Conservation (phyloP, 2,329 filamentous ascomycete species). For the Cladobotryum protrusum region DNA sequence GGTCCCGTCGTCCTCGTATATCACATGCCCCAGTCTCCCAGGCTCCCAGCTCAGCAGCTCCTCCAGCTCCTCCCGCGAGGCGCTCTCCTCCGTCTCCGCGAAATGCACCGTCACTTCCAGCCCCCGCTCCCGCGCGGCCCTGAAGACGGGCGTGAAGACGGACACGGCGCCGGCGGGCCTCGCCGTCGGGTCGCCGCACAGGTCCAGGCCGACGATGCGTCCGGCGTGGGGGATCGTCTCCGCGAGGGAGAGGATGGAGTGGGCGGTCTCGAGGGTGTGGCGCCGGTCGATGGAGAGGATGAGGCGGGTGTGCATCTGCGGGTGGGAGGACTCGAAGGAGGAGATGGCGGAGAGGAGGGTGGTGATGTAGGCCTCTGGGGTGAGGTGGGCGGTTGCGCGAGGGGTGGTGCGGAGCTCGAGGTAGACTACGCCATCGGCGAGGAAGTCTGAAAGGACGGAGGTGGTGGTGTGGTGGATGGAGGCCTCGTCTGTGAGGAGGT, state of each 20-base stretch:
- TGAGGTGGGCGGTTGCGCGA: constrained; percentile 52
- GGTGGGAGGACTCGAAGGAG: constrained; percentile 37
- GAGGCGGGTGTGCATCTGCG: constrained; percentile 53
- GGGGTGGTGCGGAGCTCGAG: constrained; percentile 78
- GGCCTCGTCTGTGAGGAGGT: constrained; percentile 57
- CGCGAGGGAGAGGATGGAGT: constrained; percentile 59
- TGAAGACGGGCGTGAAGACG: constrained; percentile 55
- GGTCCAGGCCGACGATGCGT: constrained; percentile 67
- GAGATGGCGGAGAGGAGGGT: constrained; percentile 61
- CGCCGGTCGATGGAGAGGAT: constrained; percentile 72
- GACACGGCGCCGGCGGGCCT: constrained; percentile 50
- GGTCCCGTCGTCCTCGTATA: constrained; percentile 60
- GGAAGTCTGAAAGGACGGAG: constrained; percentile 61
- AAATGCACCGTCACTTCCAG: constrained; percentile 71
- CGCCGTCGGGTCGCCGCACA: constrained; percentile 65
- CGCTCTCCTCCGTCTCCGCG: constrained; percentile 58
- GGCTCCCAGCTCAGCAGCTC: constrained; percentile 61
- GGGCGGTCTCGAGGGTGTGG: constrained; percentile 51
- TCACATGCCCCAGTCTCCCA: constrained; percentile 69
- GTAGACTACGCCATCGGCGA: constrained; percentile 65
- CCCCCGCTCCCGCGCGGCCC: constrained; percentile 45
- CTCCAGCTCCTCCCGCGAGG: constrained; percentile 52
- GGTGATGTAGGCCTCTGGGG: constrained; percentile 57
- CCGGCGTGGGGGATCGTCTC: constrained; percentile 38
- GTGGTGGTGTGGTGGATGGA: constrained; percentile 57